Conservation (phyloP, 768 basidiomycete species). For the Pleurotus tuoliensis region DNA sequence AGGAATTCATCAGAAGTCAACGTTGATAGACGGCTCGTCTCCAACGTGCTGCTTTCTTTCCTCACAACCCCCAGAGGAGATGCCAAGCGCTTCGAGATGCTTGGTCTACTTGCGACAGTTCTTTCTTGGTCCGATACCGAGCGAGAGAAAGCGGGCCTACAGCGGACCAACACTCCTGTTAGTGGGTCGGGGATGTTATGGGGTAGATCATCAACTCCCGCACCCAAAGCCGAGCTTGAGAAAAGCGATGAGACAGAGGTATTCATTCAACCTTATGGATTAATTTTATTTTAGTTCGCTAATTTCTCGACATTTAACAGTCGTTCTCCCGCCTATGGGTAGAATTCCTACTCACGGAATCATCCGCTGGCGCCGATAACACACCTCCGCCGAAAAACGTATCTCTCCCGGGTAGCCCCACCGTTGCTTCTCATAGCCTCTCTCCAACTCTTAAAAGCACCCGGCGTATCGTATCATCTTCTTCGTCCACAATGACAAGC, state of each 20-base stretch:
- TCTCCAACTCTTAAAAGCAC: slow-evolving; percentile 13
- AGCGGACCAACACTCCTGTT: slow-evolving; percentile 38
- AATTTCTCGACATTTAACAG: slow-evolving; percentile 33
- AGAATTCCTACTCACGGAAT: slow-evolving; percentile 95
- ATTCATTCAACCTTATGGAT: slow-evolving; percentile 13
- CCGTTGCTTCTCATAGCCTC: slow-evolving; percentile 6
- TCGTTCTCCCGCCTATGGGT: slow-evolving; percentile 98
- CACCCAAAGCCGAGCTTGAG: slow-evolving; percentile 54
- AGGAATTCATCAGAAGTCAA: slow-evolving; percentile 85
- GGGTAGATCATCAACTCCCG: slow-evolving; percentile 35
- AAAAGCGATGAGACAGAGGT: slow-evolving; percentile 88
- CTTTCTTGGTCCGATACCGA: slow-evolving; percentile 92
- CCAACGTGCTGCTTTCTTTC: slow-evolving; percentile 90
- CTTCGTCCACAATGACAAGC: slow-evolving; percentile 26
- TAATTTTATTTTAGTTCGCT: neutral
- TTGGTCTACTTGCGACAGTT: slow-evolving; percentile 81
- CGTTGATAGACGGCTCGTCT: slow-evolving; percentile 91
- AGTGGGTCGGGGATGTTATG: slow-evolving; percentile 32
- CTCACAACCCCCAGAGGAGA: slow-evolving; percentile 88
- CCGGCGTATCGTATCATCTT: slow-evolving; percentile 20
- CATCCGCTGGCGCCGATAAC: slow-evolving; percentile 41
- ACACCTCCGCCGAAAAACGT: slow-evolving; percentile 23
- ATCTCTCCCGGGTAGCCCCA: slow-evolving; percentile 33
- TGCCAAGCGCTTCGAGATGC: slow-evolving; percentile 95
- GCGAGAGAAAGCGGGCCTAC: slow-evolving; percentile 86